phyloP scores from a whole-genome alignment of 768 basidiomycete genomes.

The Pleurotus tuoliensis region DNA sequence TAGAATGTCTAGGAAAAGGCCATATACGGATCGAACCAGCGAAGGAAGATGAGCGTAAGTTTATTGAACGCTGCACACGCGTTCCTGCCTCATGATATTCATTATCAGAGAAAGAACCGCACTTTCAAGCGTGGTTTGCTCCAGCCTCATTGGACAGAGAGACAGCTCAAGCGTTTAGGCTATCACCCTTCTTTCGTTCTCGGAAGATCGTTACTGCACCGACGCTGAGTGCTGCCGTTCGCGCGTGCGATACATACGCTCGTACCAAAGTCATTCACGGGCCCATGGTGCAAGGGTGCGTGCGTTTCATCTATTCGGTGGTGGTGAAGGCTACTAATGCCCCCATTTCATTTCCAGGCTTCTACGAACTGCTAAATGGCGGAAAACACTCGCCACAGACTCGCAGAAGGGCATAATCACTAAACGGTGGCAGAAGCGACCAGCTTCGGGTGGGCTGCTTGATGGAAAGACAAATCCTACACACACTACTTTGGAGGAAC shows the following conservation, averaged over 20 bases:
- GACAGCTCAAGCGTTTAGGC: conserved; percentile 39
- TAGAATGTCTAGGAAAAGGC: conserved; percentile 73
- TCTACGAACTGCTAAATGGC: conserved; percentile 63
- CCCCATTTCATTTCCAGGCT: conserved; percentile 36
- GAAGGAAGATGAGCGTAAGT: conserved; percentile 30
- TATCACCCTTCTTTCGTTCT: conserved; percentile 52
- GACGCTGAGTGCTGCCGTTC: conserved; percentile 56
- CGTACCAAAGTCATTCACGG: conserved; percentile 51
- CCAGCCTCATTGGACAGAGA: conserved; percentile 43
- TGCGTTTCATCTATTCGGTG: neutral
- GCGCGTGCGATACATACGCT: conserved; percentile 68
- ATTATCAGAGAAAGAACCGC: conserved; percentile 21
- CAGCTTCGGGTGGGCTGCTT: conserved; percentile 6
- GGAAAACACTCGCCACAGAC: conserved; percentile 55
- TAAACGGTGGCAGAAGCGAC: conserved; percentile 43
- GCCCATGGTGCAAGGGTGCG: conserved; percentile 45
- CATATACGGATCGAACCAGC: conserved; percentile 57
- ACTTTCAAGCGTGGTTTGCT: conserved; percentile 51
- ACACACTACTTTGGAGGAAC: conserved; percentile 19
- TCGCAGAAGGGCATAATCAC: conserved; percentile 53
- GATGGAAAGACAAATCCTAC: conserved; percentile 16
- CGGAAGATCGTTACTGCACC: conserved; percentile 51
- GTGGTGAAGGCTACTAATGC: no score
- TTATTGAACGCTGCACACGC: neutral
- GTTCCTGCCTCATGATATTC: neutral